A percentile compares a stretch with the other conserved stretches of the same genome.
Evolutionary conservation across 2,329 filamentous ascomycete species (phyloP).

Genomic region (Botryotinia narcissicola): DNA sequence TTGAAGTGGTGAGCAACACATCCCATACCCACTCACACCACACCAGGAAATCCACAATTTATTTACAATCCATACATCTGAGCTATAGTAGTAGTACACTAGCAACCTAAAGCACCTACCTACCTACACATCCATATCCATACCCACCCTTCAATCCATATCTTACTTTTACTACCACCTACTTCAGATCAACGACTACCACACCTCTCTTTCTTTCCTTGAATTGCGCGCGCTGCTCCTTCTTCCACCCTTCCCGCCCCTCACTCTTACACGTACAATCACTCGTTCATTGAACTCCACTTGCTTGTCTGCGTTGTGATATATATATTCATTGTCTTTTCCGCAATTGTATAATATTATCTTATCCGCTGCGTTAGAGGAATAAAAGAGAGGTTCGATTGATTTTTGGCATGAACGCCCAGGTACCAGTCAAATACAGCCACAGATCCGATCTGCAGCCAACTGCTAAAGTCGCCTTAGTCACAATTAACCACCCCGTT

Average conservation of each 20-base stretch:
- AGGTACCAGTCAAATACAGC: constrained; percentile 16
- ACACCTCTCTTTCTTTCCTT: constrained; percentile 12
- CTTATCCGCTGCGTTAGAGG: background rate
- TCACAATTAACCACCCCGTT: constrained; percentile 1
- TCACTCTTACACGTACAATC: constrained; percentile 4
- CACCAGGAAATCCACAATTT: constrained; percentile 21
- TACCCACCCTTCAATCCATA: constrained; percentile 10
- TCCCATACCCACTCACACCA: constrained; percentile 7
- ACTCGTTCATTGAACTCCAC: background rate
- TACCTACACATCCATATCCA: constrained; percentile 13
- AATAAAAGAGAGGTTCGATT: background rate
- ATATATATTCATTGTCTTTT: constrained; percentile 17
- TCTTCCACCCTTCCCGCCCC: constrained; percentile 17
- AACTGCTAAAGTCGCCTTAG: constrained; percentile 5
- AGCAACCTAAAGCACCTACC: constrained; percentile 29
- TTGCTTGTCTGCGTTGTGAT: constrained; percentile 15
- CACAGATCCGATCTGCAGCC: constrained; percentile 19
- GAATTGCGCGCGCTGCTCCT: constrained; percentile 15
- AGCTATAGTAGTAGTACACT: constrained; percentile 11
- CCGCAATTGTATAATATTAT: constrained; percentile 8
- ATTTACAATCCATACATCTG: constrained; percentile 10
- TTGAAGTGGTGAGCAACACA: constrained; percentile 5
- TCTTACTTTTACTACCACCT: constrained; percentile 19
- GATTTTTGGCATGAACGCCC: constrained; percentile 17
- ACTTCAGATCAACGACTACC: constrained; percentile 15